Evolutionary conservation across 495 filamentous ascomycete genomes (phyloP), one percentile per base, ranked within the genome.

Genomic region (Tetracladium marchalianum): DNA sequence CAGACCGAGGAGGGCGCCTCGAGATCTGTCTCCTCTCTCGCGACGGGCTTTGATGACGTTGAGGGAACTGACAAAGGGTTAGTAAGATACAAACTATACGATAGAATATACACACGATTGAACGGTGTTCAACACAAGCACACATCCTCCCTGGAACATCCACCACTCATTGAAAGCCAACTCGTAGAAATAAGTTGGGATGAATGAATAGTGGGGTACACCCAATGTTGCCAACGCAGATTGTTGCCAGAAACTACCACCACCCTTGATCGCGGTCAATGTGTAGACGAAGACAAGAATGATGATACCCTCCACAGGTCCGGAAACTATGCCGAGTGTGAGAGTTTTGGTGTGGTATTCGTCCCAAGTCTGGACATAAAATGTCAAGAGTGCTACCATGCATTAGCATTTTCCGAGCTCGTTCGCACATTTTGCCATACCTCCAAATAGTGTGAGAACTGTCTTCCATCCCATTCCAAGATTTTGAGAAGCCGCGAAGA

Each of bases 281-380:
- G 77, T 80, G 62, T 90, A 98, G 33, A 98, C 81, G 24, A 72
- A 60, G 55, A 82, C 85, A 4, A 97, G 70, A 35, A 85, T 88
- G 36, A 97, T 68, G 47, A 98, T 82, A 27, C 92, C 92, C 66
- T 98, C 92, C 35, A 98, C 92, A 5, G 92, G 92, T 0, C 92
- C 92, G 52, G 90, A 96, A 47, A 98, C 73, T 54, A 97, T 69
- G 43, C 92, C 92, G 0, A 98, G 76, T 11, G 87, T 95, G 18
- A 98, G 77, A 9, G 90, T 89, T 60, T 95, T 86, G 33, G 92
- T 98, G 67, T 96, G 93, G 66, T 95, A 97, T 66, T 96, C 92
- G 53, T 98, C 92, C 92, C 92, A 98, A 27, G 92, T 98, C 62
- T 96, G 92, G 17, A 98, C 81, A 62, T 98, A 98, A 66, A 98